Evolutionary conservation across 2,329 filamentous ascomycete genomes (phyloP).

Genomic region (Aspergillus melleus): DNA sequence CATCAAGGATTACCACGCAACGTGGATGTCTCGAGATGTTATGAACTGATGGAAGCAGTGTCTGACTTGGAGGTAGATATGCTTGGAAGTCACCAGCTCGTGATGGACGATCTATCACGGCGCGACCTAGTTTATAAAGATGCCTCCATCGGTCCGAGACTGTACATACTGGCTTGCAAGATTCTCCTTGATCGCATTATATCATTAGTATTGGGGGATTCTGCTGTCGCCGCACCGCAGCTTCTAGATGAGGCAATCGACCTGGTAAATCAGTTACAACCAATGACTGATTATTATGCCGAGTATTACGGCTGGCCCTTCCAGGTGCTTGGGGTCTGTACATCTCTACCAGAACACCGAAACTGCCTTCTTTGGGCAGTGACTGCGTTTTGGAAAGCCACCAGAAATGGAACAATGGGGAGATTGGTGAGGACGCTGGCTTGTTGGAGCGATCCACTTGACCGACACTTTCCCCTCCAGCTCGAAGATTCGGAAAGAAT

Average conservation of each 20-base stretch:
- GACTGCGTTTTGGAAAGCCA: slow-evolving; percentile 20
- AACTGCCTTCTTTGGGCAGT: slow-evolving; percentile 17
- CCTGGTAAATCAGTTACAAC: slow-evolving; percentile 15
- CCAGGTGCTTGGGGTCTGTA: slow-evolving; percentile 18
- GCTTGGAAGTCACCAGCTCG: too few species aligned
- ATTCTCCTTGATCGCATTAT: slow-evolving; percentile 17
- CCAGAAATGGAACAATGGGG: slow-evolving; percentile 26
- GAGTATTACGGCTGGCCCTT: slow-evolving; percentile 31
- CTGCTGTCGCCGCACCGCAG: neutral
- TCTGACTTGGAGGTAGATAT: neutral
- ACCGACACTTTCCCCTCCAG: too few species aligned
- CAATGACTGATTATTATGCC: slow-evolving; percentile 24
- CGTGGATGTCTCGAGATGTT: neutral
- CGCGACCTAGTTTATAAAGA: neutral
- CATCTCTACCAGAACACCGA: slow-evolving; percentile 6
- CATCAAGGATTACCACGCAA: slow-evolving; percentile 7
- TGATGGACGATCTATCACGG: too few species aligned
- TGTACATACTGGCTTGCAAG: slow-evolving; percentile 19
- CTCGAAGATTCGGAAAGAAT: too few species aligned
- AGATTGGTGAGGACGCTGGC: slow-evolving; percentile 20
- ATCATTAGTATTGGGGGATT: neutral
- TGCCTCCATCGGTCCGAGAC: slow-evolving; percentile 7
- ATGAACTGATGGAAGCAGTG: slow-evolving; percentile 5
- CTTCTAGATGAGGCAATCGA: slow-evolving; percentile 16
- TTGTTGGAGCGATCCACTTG: neutral